Percentiles rank a stretch among this genome's conserved stretches.
phyloP scores from a whole-genome alignment of 2,329 filamentous ascomycete species.

The Lachnellula suecica region DNA sequence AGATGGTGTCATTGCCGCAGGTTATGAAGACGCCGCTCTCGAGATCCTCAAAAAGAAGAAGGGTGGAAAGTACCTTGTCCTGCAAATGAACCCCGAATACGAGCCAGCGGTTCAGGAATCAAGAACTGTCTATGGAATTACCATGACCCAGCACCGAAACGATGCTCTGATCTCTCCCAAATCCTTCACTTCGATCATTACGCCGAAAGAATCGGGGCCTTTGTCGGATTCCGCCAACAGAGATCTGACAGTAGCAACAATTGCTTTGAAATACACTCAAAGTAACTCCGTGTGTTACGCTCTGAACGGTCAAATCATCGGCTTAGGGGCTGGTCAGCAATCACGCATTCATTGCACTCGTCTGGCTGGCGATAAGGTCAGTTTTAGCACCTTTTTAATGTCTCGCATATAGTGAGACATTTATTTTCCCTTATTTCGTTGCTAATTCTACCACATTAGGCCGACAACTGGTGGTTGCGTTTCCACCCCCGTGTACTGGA shows the following conservation, averaged over 20 bases:
- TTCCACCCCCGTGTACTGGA: slow-evolving; percentile 87
- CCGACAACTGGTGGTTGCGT: slow-evolving; percentile 99
- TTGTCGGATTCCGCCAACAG: slow-evolving; percentile 81
- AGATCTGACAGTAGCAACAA: slow-evolving; percentile 92
- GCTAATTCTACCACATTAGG: slow-evolving; percentile 34
- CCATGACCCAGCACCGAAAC: slow-evolving; percentile 87
- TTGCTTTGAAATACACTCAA: slow-evolving; percentile 97
- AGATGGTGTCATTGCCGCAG: slow-evolving; percentile 91
- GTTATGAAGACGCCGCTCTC: slow-evolving; percentile 80
- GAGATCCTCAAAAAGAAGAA: slow-evolving; percentile 98
- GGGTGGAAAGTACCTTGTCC: slow-evolving; percentile 91
- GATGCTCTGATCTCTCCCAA: slow-evolving; percentile 82
- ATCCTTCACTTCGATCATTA: slow-evolving; percentile 83
- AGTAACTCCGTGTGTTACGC: slow-evolving; percentile 99
- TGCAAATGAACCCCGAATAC: slow-evolving; percentile 91
- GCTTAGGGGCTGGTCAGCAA: slow-evolving; percentile 88
- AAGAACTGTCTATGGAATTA: slow-evolving; percentile 87
- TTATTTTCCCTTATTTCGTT: not conserved
- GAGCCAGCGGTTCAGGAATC: slow-evolving; percentile 73
- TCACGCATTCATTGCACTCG: slow-evolving; percentile 98
- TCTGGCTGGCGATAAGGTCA: slow-evolving; percentile 84
- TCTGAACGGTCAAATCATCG: slow-evolving; percentile 87
- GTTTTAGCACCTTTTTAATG: not conserved
- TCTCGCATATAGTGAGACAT: not conserved
- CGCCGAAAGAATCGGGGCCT: slow-evolving; percentile 72